Evolutionary conservation across 2,329 filamentous ascomycete species (phyloP).

Genomic region (Camillea tinctor): DNA sequence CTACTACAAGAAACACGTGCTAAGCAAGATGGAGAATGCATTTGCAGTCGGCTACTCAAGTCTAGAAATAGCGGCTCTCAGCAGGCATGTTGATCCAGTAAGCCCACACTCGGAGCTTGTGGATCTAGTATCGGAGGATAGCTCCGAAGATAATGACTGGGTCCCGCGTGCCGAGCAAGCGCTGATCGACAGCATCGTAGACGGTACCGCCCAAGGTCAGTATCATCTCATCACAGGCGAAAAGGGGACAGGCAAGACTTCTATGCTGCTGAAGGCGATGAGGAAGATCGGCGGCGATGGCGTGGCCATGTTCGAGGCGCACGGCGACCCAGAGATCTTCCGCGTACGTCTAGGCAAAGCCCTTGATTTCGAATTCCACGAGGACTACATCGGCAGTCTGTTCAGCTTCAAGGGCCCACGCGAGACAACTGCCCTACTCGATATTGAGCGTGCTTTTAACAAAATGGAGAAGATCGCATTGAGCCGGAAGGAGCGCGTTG

Average conservation of each 20-base stretch:
- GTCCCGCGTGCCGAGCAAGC: slow-evolving; percentile 77
- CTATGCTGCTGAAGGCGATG: slow-evolving; percentile 94
- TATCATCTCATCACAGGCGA: slow-evolving; percentile 91
- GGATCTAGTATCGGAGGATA: neutral
- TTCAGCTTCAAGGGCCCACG: slow-evolving; percentile 91
- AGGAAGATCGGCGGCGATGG: slow-evolving; percentile 83
- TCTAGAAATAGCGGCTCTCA: slow-evolving; percentile 55
- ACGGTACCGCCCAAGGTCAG: slow-evolving; percentile 69
- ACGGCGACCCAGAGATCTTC: slow-evolving; percentile 91
- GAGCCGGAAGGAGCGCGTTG: slow-evolving; percentile 57
- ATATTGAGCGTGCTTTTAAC: slow-evolving; percentile 94
- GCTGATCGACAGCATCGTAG: slow-evolving; percentile 77
- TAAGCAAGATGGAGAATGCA: slow-evolving; percentile 71
- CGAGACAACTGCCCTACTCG: slow-evolving; percentile 84
- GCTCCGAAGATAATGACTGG: slow-evolving; percentile 43
- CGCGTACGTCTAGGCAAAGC: slow-evolving; percentile 88
- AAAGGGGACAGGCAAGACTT: slow-evolving; percentile 93
- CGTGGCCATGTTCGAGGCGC: slow-evolving; percentile 91
- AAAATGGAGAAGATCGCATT: slow-evolving; percentile 95
- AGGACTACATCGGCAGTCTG: slow-evolving; percentile 93
- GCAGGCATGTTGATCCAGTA: slow-evolving; percentile 25
- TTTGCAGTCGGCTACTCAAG: slow-evolving; percentile 68
- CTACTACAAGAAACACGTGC: slow-evolving; percentile 65
- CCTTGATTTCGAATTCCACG: slow-evolving; percentile 91
- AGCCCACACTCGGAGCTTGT: slow-evolving; percentile 15